phyloP scores from a whole-genome alignment of 1,139 yeast genomes.

The Lodderomyces jiufengensis region DNA sequence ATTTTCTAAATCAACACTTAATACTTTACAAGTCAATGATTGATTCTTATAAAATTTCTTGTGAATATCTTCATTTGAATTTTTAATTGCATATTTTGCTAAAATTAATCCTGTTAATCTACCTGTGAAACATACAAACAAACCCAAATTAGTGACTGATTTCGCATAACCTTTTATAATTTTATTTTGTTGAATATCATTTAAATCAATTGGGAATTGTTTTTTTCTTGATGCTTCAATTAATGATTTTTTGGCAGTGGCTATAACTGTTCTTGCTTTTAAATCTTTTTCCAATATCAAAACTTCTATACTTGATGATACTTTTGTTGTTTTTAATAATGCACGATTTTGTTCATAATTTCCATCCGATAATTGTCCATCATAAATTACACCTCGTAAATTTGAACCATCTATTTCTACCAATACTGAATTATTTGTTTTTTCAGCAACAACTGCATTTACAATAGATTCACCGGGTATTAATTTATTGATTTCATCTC shows the following conservation, averaged over 20 bases:
- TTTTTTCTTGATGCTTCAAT: conserved; percentile 58
- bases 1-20: conserved; percentile 64
- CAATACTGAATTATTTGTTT: conserved; percentile 66
- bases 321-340: conserved; percentile 49
- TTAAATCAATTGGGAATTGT: conserved; percentile 54
- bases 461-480: conserved; percentile 62
- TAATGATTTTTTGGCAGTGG: conserved; percentile 65
- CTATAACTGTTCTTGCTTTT: conserved; percentile 55
- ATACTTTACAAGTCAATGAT: conserved; percentile 63
- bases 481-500: conserved; percentile 44
- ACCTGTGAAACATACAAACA: conserved; percentile 80
- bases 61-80: conserved; percentile 53
- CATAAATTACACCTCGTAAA: conserved; percentile 67
- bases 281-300: conserved; percentile 67
- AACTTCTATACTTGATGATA: conserved; percentile 60
- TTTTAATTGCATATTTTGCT: conserved; percentile 66
- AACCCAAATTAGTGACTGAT: conserved; percentile 72
- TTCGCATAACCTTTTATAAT: conserved; percentile 69
- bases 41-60: conserved; percentile 59
- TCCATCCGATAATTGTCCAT: conserved; percentile 76
- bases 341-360: conserved; percentile 71
- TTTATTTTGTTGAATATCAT: conserved; percentile 51
- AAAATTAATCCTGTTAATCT: conserved; percentile 79
- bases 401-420: conserved; percentile 58
- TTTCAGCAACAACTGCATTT: conserved; percentile 65